These are phyloP conservation scores for Diaporthe ilicicola DNA, from an alignment of 2,329 filamentous ascomycete genomes.

Conservation along the genomic window DNA sequence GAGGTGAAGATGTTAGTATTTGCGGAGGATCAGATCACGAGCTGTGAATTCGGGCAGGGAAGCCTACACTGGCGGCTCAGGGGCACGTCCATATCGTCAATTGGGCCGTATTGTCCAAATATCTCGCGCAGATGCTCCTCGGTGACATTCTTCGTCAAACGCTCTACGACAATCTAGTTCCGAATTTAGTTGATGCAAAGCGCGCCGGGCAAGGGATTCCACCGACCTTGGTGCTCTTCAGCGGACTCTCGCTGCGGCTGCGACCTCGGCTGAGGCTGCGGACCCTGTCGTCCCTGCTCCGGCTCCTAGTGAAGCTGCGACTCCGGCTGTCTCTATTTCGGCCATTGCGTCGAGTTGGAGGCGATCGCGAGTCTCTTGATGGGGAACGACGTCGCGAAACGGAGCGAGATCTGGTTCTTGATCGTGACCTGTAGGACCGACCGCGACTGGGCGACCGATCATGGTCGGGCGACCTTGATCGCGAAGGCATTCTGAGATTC, in stretches of 20 bases:
- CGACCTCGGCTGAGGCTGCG: constrained; percentile 46
- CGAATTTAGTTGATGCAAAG: constrained; percentile 24
- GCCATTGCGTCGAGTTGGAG: constrained; percentile 48
- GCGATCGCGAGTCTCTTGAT: constrained; percentile 41
- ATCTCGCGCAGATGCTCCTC: constrained; percentile 90
- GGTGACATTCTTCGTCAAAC: constrained; percentile 93
- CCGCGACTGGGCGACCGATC: constrained; percentile 30
- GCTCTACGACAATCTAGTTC: constrained; percentile 88
- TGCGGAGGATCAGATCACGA: background rate
- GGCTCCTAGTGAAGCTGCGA: constrained; percentile 39
- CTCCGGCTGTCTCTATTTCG: constrained; percentile 44
- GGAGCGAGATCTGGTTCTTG: constrained; percentile 34
- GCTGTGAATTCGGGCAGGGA: constrained; percentile 5
- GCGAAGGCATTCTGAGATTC: constrained; percentile 33
- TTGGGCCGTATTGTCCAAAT: constrained; percentile 86
- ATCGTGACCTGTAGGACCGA: constrained; percentile 32
- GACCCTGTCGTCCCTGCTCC: constrained; percentile 46
- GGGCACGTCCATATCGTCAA: constrained; percentile 88
- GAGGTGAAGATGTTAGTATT: background rate
- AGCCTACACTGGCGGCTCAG: constrained; percentile 83
- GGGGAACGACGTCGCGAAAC: constrained; percentile 32
- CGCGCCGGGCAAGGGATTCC: constrained; percentile 22
- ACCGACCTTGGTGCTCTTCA: constrained; percentile 62
- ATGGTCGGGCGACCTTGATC: constrained; percentile 33
- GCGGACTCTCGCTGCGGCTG: constrained; percentile 47